Evolutionary conservation across 2,329 filamentous ascomycete genomes (phyloP).

Genomic region (Pseudogymnoascus sp.): DNA sequence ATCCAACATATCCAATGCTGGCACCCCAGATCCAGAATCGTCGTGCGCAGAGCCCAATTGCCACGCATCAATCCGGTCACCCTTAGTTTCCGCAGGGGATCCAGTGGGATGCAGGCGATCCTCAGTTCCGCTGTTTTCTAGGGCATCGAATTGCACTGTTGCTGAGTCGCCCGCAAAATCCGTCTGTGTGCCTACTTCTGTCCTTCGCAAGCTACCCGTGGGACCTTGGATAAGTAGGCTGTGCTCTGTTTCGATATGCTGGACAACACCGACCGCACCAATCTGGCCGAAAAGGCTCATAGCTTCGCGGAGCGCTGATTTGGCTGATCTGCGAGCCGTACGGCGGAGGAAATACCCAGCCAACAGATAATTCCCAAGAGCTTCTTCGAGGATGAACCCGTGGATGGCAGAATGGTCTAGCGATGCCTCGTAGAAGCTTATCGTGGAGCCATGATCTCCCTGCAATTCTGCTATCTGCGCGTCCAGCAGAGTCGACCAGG

Average conservation of each 20-base stretch:
- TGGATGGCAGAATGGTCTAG: slow-evolving; percentile 64
- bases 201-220: slow-evolving; percentile 46
- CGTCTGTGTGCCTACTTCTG: slow-evolving; percentile 61
- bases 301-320: slow-evolving; percentile 58
- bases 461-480: slow-evolving; percentile 60
- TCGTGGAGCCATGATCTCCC: slow-evolving; percentile 46
- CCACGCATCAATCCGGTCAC: slow-evolving; percentile 55
- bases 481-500: slow-evolving; percentile 59
- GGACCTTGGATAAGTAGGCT: slow-evolving; percentile 57
- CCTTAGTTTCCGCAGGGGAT: slow-evolving; percentile 37
- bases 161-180: slow-evolving; percentile 53
- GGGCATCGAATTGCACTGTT: slow-evolving; percentile 42
- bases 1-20: slow-evolving; percentile 75
- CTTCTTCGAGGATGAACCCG: slow-evolving; percentile 61
- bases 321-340: slow-evolving; percentile 57
- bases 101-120: slow-evolving; percentile 32
- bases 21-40: slow-evolving; percentile 53
- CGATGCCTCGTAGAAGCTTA: slow-evolving; percentile 59
- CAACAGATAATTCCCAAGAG: slow-evolving; percentile 64
- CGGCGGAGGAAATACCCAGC: slow-evolving; percentile 60
- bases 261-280: slow-evolving; percentile 60
- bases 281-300: slow-evolving; percentile 60
- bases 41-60: slow-evolving; percentile 47
- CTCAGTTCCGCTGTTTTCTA: slow-evolving; percentile 32
- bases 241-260: slow-evolving; percentile 59